These are phyloP conservation scores for Chalciporus sp. DNA, from an alignment of 1,284 basidiomycete species.

Conservation along the genomic window DNA sequence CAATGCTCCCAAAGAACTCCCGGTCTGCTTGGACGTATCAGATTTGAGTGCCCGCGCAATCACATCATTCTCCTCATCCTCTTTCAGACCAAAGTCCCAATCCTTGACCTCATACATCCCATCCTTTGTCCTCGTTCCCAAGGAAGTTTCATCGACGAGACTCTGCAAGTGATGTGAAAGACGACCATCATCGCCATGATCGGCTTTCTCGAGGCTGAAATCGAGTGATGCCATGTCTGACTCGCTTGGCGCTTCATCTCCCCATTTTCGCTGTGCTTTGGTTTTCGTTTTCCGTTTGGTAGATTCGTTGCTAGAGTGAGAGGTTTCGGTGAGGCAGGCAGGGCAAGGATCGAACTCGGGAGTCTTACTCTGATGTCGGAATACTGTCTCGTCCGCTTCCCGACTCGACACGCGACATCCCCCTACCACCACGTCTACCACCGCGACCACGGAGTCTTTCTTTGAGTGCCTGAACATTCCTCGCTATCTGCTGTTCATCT, in stretches of 20 bases:
- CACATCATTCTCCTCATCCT: constrained; percentile 54
- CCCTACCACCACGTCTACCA: constrained; percentile 57
- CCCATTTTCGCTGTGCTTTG: constrained; percentile 93
- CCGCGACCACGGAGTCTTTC: constrained; percentile 75
- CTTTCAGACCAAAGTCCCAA: constrained; percentile 69
- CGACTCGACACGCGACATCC: constrained; percentile 49
- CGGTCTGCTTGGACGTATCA: constrained; percentile 37
- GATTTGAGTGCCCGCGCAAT: constrained; percentile 58
- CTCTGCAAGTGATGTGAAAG: constrained; percentile 56
- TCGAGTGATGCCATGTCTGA: constrained; percentile 90
- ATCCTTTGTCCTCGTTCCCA: constrained; percentile 79
- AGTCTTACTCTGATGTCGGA: constrained; percentile 74
- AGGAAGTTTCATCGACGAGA: constrained; percentile 77
- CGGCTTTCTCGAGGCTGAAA: constrained; percentile 65
- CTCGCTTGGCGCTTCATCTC: constrained; percentile 75
- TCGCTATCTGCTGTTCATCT: constrained; percentile 88
- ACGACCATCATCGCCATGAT: constrained; percentile 34
- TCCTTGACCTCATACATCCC: constrained; percentile 95
- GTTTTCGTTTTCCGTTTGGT: constrained; percentile 61
- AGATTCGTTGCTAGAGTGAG: constrained; percentile 57
- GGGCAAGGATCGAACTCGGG: constrained; percentile 3
- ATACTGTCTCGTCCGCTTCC: constrained; percentile 64
- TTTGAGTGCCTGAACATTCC: constrained; percentile 91
- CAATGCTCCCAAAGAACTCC: constrained; percentile 63
- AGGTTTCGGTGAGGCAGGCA: constrained; percentile 13